phyloP scores from a whole-genome alignment of 306 rosid genomes.

The Pyrus bretschneideri region DNA sequence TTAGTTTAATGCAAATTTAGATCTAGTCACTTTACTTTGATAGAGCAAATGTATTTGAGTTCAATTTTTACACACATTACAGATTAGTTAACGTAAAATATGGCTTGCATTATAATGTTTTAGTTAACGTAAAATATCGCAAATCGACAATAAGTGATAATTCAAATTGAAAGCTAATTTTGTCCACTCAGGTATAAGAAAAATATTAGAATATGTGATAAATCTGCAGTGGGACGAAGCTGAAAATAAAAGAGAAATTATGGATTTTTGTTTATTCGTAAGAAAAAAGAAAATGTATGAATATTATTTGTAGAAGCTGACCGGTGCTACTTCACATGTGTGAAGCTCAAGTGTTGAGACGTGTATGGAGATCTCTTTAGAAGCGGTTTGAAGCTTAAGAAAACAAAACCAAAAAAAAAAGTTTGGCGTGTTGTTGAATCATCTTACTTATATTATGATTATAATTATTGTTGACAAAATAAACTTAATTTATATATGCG shows the following conservation, averaged over 20 bases:
- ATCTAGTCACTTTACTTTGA: too few relatives aligned
- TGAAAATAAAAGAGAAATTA: neutral
- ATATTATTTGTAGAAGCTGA: neutral
- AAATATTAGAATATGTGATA: too few relatives aligned
- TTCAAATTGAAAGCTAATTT: too few relatives aligned
- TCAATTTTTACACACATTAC: too few relatives aligned
- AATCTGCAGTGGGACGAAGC: neutral
- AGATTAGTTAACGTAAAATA: too few relatives aligned
- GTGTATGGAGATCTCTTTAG: neutral
- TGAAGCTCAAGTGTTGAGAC: neutral
- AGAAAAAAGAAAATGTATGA: neutral
- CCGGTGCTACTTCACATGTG: neutral
- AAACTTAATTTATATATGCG: too few relatives aligned
- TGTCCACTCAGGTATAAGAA: too few relatives aligned
- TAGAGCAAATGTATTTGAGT: too few relatives aligned
- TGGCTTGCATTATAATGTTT: too few relatives aligned
- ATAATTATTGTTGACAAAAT: neutral
- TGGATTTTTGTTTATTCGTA: neutral
- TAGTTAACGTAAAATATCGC: too few relatives aligned
- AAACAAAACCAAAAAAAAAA: neutral
- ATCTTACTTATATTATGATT: neutral
- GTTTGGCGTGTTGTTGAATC: neutral
- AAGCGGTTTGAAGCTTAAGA: neutral
- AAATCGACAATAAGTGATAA: too few relatives aligned
- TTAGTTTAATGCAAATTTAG: neutral